Conservation (phyloP, 768 basidiomycete species). For the Clathrus columnatus region DNA sequence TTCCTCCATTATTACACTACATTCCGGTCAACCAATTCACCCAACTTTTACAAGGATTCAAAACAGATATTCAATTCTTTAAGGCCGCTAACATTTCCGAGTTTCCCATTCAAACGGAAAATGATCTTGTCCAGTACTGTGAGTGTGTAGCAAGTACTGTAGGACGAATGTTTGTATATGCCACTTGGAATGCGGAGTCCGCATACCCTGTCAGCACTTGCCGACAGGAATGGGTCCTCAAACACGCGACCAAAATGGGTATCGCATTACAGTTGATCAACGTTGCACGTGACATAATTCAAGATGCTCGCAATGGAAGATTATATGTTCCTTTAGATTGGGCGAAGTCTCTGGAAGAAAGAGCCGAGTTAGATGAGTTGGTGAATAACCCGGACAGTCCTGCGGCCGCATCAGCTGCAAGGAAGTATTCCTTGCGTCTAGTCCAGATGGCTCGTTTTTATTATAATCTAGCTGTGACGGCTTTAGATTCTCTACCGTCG, state of each 20-base stretch:
- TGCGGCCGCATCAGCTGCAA: not conserved
- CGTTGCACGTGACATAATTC: constrained; percentile 13
- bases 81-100: not conserved
- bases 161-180: constrained; percentile 5
- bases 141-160: constrained; percentile 12
- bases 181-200: not conserved
- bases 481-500: not conserved
- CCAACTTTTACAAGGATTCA: not conserved
- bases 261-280: constrained; percentile 15
- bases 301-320: constrained; percentile 10
- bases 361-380: not conserved
- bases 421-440: not conserved
- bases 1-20: not conserved
- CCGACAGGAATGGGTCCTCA: not conserved
- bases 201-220: not conserved
- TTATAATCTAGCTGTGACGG: not conserved
- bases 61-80: not conserved
- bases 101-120: constrained; percentile 10
- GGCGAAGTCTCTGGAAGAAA: not conserved
- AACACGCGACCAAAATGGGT: constrained; percentile 11
- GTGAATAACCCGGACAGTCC: not conserved
- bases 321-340: constrained; percentile 11
- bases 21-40: not conserved
- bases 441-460: not conserved
- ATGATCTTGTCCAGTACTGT: constrained; percentile 12